Conservation (phyloP, 768 basidiomycete genomes). For the Tulasnella sp. region DNA sequence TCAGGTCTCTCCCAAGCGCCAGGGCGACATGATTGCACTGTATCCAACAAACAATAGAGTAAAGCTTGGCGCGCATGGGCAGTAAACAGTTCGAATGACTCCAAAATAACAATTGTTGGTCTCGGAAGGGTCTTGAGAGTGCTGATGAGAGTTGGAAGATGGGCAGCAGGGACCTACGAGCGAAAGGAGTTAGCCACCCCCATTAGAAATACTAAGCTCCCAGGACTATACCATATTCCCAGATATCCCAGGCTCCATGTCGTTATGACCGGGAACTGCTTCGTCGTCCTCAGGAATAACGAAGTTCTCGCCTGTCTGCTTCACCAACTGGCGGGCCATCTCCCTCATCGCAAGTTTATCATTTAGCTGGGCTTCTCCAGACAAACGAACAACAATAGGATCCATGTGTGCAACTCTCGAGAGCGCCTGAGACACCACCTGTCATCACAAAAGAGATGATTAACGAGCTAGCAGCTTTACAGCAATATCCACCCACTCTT, state of each 20-base stretch:
- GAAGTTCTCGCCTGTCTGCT: constrained; percentile 57
- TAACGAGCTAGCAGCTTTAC: neutral
- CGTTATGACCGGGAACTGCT: constrained; percentile 29
- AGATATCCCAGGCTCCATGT: too few species aligned
- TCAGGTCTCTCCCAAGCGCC: too few species aligned
- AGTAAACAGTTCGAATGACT: constrained; percentile 89
- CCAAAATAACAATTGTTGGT: constrained; percentile 73
- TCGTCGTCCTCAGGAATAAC: constrained; percentile 20
- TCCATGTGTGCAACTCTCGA: constrained; percentile 24
- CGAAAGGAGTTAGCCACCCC: constrained; percentile 29
- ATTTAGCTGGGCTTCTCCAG: constrained; percentile 71
- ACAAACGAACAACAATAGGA: constrained; percentile 68
- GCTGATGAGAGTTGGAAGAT: constrained; percentile 61
- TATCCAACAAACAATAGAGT: constrained; percentile 90
- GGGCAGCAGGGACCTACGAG: constrained; percentile 42
- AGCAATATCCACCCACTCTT: constrained; percentile 33
- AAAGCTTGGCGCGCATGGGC: constrained; percentile 83
- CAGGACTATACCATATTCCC: too few species aligned
- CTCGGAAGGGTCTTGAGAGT: constrained; percentile 64
- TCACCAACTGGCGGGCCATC: constrained; percentile 70
- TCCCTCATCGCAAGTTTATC: constrained; percentile 87
- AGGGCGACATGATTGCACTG: constrained; percentile 62
- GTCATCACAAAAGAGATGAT: neutral
- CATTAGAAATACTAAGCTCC: too few species aligned
- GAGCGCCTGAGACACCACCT: constrained; percentile 54